Conservation (phyloP, 2,329 filamentous ascomycete species). For the Talaromyces islandicus region DNA sequence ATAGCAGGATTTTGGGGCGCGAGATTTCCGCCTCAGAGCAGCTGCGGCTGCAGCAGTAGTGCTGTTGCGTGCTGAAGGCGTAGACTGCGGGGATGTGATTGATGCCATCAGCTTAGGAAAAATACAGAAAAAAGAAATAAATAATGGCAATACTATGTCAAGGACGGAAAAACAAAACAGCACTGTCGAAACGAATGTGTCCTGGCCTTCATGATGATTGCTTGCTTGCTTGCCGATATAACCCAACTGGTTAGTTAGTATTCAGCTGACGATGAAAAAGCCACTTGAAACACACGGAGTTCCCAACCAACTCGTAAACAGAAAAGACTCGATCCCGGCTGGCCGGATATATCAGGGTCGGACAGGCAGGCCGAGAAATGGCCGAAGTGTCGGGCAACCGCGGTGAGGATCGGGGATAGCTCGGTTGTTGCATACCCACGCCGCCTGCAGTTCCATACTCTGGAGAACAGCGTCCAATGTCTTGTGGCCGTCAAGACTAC, state of each 20-base stretch:
- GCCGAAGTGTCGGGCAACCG: not conserved
- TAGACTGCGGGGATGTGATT: not conserved
- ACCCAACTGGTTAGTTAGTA: not conserved
- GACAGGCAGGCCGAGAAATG: not conserved
- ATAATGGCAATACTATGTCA: not conserved
- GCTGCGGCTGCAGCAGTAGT: too few species aligned
- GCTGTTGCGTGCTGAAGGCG: not conserved
- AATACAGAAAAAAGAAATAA: not conserved
- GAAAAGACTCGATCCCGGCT: not conserved
- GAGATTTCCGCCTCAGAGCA: conserved; percentile 23
- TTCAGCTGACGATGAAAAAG: not conserved
- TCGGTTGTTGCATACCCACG: not conserved
- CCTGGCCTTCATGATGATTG: not conserved
- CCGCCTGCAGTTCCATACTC: too few species aligned
- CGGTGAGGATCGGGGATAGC: not conserved
- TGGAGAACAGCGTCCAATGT: too few species aligned
- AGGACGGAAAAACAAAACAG: not conserved
- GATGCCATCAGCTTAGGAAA: not conserved
- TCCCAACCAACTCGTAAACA: not conserved
- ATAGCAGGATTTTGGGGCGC: conserved; percentile 42
- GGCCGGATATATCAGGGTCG: not conserved
- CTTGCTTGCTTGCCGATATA: not conserved
- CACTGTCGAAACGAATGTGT: not conserved
- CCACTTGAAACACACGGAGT: too few species aligned
- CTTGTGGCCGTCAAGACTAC: not conserved